Conservation (phyloP, 305 asterid genomes). For the Fraxinus sp. region DNA sequence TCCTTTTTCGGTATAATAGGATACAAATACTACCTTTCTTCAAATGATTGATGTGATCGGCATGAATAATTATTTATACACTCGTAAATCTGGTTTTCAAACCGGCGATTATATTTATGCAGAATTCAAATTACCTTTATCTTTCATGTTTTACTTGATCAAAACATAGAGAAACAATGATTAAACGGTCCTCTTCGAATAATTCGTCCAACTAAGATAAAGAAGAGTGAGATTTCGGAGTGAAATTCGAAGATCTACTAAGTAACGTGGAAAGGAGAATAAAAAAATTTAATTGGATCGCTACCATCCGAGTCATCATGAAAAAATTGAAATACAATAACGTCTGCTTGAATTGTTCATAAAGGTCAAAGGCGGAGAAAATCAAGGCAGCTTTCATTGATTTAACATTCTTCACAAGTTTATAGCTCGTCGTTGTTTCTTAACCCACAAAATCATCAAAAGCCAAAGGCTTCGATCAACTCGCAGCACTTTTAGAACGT, state of each 20-base stretch:
- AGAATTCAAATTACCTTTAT: neutral
- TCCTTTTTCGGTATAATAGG: constrained; percentile 25
- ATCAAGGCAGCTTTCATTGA: constrained; percentile 1
- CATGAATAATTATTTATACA: neutral
- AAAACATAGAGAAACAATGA: neutral
- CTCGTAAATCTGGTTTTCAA: neutral
- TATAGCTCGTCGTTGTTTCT: neutral
- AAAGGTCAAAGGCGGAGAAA: constrained; percentile 34
- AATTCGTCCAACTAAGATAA: neutral
- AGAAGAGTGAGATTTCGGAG: neutral
- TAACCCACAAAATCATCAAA: neutral
- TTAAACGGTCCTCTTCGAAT: neutral
- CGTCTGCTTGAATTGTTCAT: neutral
- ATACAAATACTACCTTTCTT: constrained; percentile 15
- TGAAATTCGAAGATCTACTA: neutral
- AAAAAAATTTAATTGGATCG: neutral
- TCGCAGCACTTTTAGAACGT: neutral
- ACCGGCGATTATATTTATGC: neutral
- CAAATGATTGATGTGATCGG: neutral
- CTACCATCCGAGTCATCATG: neutral
- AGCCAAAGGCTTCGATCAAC: neutral
- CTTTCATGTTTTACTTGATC: neutral
- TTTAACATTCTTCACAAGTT: neutral
- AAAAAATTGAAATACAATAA: neutral
- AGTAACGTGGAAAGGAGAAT: neutral